Evolutionary conservation across 2,329 filamentous ascomycete genomes (phyloP).

Genomic region (Fusarium sulawesiense): DNA sequence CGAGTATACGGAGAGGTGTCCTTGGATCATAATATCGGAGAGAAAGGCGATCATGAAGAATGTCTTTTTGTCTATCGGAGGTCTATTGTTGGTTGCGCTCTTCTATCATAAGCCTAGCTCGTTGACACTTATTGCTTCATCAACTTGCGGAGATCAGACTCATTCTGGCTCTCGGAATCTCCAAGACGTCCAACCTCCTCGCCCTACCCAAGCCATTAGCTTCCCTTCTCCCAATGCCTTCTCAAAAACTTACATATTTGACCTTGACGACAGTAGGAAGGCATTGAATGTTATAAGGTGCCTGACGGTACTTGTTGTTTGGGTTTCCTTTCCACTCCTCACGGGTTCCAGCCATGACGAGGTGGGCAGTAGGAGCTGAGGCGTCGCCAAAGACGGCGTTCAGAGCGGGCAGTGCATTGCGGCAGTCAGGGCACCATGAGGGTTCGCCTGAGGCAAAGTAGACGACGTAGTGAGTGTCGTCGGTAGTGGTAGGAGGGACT

Average conservation of each 20-base stretch:
- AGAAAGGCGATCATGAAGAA: background rate
- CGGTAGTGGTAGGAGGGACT: slow-evolving; percentile 38
- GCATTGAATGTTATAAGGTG: slow-evolving; percentile 44
- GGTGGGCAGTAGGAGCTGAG: slow-evolving; percentile 42
- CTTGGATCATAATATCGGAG: background rate
- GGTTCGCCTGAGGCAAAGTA: slow-evolving; percentile 49
- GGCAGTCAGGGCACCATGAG: slow-evolving; percentile 48
- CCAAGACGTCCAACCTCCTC: slow-evolving; percentile 44
- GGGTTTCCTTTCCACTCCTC: slow-evolving; percentile 43
- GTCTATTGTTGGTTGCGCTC: background rate
- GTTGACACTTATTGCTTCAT: background rate
- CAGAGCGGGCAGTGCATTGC: slow-evolving; percentile 43
- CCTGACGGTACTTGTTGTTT: slow-evolving; percentile 44
- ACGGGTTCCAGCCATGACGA: slow-evolving; percentile 43
- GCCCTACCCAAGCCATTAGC: slow-evolving; percentile 23
- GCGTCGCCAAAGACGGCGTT: slow-evolving; percentile 40
- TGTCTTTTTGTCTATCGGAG: background rate
- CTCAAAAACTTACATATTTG: slow-evolving; percentile 35
- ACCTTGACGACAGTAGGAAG: slow-evolving; percentile 46
- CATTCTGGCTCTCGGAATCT: slow-evolving; percentile 44
- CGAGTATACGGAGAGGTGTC: background rate
- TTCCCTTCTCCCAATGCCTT: background rate
- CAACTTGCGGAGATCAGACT: slow-evolving; percentile 43
- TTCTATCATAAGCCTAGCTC: too few species aligned
- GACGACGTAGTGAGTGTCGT: slow-evolving; percentile 47